phyloP scores from a whole-genome alignment of 2,329 filamentous ascomycete species.

The Didymella sp. region DNA sequence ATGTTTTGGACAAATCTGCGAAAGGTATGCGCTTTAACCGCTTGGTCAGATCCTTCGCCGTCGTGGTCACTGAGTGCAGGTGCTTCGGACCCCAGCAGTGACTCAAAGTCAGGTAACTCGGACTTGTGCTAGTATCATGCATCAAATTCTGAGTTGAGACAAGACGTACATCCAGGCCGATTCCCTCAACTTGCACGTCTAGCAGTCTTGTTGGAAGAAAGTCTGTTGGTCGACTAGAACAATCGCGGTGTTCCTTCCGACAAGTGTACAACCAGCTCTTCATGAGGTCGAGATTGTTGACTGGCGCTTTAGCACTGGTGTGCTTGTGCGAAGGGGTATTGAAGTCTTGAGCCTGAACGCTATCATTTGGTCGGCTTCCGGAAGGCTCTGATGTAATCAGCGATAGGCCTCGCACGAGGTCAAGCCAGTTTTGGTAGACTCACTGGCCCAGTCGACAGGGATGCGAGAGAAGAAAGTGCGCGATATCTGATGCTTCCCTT shows the following conservation, averaged over 20 bases:
- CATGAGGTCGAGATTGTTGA: not conserved
- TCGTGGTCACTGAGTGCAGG: not conserved
- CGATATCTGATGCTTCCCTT: not conserved
- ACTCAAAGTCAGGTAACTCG: not conserved
- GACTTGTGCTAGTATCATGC: not conserved
- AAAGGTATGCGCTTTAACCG: not conserved
- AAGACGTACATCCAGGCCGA: not conserved
- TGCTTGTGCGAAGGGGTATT: not conserved
- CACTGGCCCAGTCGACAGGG: not conserved
- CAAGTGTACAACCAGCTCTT: not conserved
- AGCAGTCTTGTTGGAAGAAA: constrained; percentile 8
- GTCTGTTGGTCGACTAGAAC: not conserved
- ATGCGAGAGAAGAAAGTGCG: not conserved
- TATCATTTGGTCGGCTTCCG: not conserved
- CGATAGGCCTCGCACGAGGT: not conserved
- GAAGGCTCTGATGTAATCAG: not conserved
- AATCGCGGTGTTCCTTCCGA: not conserved
- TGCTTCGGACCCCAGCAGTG: constrained; percentile 10
- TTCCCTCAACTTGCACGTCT: not conserved
- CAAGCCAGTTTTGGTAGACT: not conserved
- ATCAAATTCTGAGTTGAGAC: not conserved
- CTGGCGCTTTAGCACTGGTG: not conserved
- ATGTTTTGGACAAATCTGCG: constrained; percentile 4
- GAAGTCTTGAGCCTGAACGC: not conserved
- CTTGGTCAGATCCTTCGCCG: not conserved